Conservation (phyloP, 2,329 filamentous ascomycete species). For the Byssothecium circinans region DNA sequence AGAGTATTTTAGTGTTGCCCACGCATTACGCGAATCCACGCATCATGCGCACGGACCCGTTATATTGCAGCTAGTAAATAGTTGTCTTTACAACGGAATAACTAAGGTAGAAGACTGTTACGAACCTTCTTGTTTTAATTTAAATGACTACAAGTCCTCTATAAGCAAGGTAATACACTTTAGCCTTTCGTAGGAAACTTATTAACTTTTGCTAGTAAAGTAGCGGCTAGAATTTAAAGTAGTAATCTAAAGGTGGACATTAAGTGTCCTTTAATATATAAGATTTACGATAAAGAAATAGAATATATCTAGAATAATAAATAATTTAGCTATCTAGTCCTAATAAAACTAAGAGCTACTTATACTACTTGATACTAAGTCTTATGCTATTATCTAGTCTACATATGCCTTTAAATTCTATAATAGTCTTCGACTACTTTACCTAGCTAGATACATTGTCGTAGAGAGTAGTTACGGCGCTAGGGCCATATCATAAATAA, state of each 20-base stretch:
- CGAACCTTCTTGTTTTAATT: slow-evolving; percentile 1
- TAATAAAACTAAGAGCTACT: background rate
- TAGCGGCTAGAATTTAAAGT: slow-evolving; percentile 1
- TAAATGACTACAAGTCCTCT: background rate
- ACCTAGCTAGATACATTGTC: no score
- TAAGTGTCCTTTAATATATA: background rate
- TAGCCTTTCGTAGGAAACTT: background rate
- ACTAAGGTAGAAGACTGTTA: slow-evolving; percentile 2
- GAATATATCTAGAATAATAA: slow-evolving; percentile 3
- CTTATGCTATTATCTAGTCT: no score
- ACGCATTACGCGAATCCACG: no score
- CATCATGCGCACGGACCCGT: no score
- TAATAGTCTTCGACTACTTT: no score
- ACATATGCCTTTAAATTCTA: no score
- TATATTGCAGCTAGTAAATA: background rate
- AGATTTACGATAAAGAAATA: no score
- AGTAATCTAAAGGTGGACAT: slow-evolving; percentile 1
- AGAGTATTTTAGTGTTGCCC: no score
- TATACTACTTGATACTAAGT: no score
- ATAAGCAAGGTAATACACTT: background rate
- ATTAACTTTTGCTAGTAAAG: slow-evolving; percentile 1
- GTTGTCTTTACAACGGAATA: background rate
- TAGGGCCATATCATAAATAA: no score
- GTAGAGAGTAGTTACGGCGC: no score
- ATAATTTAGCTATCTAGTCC: background rate